phyloP scores from a whole-genome alignment of 2,329 filamentous ascomycete genomes.

The Colletotrichum orchidophilum region DNA sequence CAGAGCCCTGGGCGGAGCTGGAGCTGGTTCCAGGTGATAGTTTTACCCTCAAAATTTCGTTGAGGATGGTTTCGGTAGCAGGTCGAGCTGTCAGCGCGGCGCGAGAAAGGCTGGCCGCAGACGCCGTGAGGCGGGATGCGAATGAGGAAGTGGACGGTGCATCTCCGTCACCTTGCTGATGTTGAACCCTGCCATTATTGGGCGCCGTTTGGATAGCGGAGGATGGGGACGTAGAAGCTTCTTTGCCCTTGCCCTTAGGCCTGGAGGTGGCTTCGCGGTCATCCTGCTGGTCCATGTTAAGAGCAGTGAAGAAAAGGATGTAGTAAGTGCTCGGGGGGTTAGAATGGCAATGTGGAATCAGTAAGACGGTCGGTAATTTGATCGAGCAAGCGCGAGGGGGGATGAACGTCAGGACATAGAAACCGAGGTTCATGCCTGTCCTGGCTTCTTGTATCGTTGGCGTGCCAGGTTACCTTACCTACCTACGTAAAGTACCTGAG shows the following conservation, averaged over 20 bases:
- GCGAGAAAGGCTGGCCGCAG: conserved; percentile 16
- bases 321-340: background rate
- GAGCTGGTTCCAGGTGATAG: background rate
- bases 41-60: conserved; percentile 4
- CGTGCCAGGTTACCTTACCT: too few relatives aligned
- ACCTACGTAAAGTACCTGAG: too few relatives aligned
- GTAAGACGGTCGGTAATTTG: background rate
- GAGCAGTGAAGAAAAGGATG: background rate
- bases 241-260: conserved; percentile 17
- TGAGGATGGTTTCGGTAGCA: background rate
- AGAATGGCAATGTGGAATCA: background rate
- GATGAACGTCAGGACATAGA: background rate
- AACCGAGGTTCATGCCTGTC: background rate
- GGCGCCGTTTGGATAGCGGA: background rate
- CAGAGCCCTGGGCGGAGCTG: background rate
- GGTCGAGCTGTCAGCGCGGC: background rate
- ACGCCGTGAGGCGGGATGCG: conserved; percentile 6
- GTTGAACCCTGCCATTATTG: background rate
- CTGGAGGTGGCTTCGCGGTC: background rate
- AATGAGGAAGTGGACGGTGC: background rate
- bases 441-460: background rate
- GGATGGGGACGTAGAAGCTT: background rate
- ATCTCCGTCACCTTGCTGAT: background rate
- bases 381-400: background rate
- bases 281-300: background rate